Base-by-base conservation (phyloP, 2,329 filamentous ascomycete species). In the Trichoderma arundinaceum region DNA sequence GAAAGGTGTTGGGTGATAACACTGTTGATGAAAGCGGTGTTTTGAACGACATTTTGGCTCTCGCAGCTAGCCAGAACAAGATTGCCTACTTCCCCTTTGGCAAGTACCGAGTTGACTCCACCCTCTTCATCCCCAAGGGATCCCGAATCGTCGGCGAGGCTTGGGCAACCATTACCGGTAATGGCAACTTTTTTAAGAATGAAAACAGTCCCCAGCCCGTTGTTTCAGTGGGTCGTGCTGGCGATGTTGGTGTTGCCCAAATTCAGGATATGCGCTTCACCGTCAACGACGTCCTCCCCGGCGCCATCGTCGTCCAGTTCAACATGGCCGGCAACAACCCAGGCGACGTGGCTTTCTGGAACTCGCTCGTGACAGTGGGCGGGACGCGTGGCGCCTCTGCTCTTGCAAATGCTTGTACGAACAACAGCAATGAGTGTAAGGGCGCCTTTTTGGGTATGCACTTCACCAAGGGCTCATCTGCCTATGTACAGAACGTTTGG, bases 61-160 rank as follows among this genome's bases (percentile, higher is more conserved):
- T 70, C 22, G 79, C 79, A 7, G 79, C 78, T 1, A 52, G 74
- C 74, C 56, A 66, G 15, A 63, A 67, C 46, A 73, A 72, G 66
- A 71, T 74, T 66, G 72, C 69, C 10, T 74, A 74, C 66, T 74
- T 75, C 48, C 73, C 74, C 6, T 74, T 70, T 65, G 74, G 74
- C 41, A 69, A 69, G 46, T 75, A 74, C 51, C 66, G 68, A 1
- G 71, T 75, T 17, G 69, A 73, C 35, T 71, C 69, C 9, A 75
- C 73, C 7, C 66, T 74, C 1, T 61, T 68, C n/a, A 64, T 75
- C 13, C 73, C 73, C 6, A 59, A 69, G 3, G 82, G 82, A 12
- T 82, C 83, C 4, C 78, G 79, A 2, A 80, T 88, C 32, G 77
- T 86, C 9, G 86, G 86, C 19, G 84, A 88, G 72, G 80, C 80